Conservation (phyloP, 192 early-diverging fungal genomes). For the Kickxella alabastrina region DNA sequence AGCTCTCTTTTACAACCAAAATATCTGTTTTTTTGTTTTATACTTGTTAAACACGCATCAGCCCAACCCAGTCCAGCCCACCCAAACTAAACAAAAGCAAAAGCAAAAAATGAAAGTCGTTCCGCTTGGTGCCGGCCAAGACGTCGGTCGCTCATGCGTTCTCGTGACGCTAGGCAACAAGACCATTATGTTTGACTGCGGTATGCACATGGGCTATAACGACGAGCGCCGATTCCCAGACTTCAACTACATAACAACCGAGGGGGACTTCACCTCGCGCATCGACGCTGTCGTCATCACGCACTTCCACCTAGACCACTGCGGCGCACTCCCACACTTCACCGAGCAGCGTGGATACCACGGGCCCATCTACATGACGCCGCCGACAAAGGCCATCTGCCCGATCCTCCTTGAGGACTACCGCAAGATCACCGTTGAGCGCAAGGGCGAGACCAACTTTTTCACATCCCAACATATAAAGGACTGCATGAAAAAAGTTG, state of each 20-base stretch:
- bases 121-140: conserved; percentile 77
- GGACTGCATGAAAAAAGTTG: conserved; percentile 93
- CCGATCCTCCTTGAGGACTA: conserved; percentile 92
- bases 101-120: conserved; percentile 56
- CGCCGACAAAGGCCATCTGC: conserved; percentile 93
- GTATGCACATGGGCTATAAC: conserved; percentile 93
- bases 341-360: conserved; percentile 93
- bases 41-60: too few relatives aligned
- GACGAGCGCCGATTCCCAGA: conserved; percentile 93
- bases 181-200: conserved; percentile 91
- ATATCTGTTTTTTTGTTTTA: not conserved
- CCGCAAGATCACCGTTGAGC: conserved; percentile 85
- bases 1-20: not conserved
- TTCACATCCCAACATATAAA: conserved; percentile 86
- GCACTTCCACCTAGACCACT: conserved; percentile 99
- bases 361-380: conserved; percentile 97
- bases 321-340: conserved; percentile 93
- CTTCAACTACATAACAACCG: conserved; percentile 85
- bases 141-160: conserved; percentile 82
- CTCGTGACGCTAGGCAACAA: conserved; percentile 72
- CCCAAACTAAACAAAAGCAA: too few relatives aligned
- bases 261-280: conserved; percentile 72
- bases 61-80: too few relatives aligned
- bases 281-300: conserved; percentile 92
- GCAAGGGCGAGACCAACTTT: conserved; percentile 85